Evolutionary conservation across 140 eudicot genomes (phyloP).

Genomic region (Erigeron philadelphicus): DNA sequence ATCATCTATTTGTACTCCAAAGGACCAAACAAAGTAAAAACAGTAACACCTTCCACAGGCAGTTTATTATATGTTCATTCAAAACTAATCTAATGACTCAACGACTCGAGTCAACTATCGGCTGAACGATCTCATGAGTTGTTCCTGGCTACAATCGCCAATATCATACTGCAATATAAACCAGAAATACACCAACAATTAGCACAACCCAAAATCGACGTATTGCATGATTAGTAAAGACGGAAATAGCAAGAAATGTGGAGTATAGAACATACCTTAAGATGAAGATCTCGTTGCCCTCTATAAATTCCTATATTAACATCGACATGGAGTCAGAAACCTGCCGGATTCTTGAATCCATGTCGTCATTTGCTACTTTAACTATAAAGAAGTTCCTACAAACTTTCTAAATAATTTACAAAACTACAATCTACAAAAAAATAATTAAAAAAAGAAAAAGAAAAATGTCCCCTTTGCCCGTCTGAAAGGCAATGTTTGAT

Average conservation of each 20-base stretch:
- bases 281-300: constrained; percentile 14
- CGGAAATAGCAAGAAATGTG: background rate
- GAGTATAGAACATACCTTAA: constrained; percentile 13
- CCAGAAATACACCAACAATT: background rate
- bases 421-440: constrained; percentile 30
- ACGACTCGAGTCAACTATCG: constrained; percentile 17
- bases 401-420: constrained; percentile 22
- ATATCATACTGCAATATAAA: constrained; percentile 13
- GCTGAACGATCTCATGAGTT: background rate
- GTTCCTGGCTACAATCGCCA: constrained; percentile 19
- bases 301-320: constrained; percentile 22
- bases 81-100: constrained; percentile 13
- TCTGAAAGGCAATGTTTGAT: background rate
- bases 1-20: constrained; percentile 9
- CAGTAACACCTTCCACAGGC: constrained; percentile 23
- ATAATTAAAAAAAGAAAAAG: too few species aligned
- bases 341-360: constrained; percentile 6
- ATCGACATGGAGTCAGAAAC: constrained; percentile 12
- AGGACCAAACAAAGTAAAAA: constrained; percentile 6
- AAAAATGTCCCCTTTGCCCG: background rate
- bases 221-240: background rate
- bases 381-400: constrained; percentile 6
- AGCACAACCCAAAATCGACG: background rate
- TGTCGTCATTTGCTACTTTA: constrained; percentile 15
- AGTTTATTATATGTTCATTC: constrained; percentile 6